phyloP scores from a whole-genome alignment of 2,329 filamentous ascomycete species.

The Penicillium sp. region DNA sequence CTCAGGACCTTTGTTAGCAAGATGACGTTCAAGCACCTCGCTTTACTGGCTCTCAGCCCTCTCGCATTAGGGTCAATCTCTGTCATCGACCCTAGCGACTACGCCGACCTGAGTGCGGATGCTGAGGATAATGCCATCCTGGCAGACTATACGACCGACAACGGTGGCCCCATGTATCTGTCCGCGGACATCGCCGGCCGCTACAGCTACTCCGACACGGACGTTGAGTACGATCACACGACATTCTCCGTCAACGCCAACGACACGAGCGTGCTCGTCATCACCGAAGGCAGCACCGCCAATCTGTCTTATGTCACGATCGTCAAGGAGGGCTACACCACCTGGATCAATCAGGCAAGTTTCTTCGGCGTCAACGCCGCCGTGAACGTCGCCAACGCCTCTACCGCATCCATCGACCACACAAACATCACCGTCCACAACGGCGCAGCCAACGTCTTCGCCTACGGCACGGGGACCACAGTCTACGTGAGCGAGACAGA shows the following conservation, averaged over 20 bases:
- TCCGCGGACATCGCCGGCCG: constrained; percentile 6
- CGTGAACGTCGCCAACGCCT: constrained; percentile 37
- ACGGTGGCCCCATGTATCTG: constrained; percentile 5
- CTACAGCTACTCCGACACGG: constrained; percentile 13
- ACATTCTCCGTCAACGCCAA: constrained; percentile 23
- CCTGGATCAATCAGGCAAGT: constrained; percentile 34
- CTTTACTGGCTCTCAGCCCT: no score
- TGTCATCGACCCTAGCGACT: constrained; percentile 11
- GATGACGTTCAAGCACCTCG: no score
- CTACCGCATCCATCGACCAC: constrained; percentile 30
- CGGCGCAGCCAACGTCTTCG: constrained; percentile 40
- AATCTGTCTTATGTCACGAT: constrained; percentile 33
- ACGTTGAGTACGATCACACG: constrained; percentile 14
- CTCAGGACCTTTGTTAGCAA: no score
- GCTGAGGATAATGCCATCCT: constrained; percentile 1
- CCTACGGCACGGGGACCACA: constrained; percentile 34
- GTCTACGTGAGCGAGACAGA: constrained; percentile 33
- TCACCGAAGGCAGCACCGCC: constrained; percentile 15
- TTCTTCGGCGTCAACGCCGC: constrained; percentile 41
- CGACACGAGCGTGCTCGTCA: constrained; percentile 26
- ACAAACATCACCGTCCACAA: constrained; percentile 41
- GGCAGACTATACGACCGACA: constrained; percentile 7
- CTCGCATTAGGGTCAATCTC: not conserved
- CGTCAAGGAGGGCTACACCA: constrained; percentile 37
- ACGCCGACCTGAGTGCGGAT: constrained; percentile 7